Evolutionary conservation across 139 green algal genomes (phyloP).

Genomic region (Axilococcus clingmanii): DNA sequence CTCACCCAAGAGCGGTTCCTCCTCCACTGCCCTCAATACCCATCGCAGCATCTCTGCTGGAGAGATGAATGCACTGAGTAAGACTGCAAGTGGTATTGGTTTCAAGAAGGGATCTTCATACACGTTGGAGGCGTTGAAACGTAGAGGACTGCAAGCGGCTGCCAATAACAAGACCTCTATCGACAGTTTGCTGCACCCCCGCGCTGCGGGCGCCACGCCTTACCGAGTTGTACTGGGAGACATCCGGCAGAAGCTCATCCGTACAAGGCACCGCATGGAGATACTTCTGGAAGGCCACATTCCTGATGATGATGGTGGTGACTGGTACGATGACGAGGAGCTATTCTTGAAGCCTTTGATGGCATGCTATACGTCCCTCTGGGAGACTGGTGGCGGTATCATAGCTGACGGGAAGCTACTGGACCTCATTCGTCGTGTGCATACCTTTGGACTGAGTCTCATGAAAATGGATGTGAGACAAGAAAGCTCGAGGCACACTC

Average conservation of each 20-base stretch:
- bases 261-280: conserved; percentile 78
- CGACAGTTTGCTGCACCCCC: conserved; percentile 39
- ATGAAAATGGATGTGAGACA: conserved; percentile 95
- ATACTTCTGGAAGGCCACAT: conserved; percentile 50
- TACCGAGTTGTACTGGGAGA: conserved; percentile 86
- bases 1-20: conserved; percentile 2
- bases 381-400: conserved; percentile 68
- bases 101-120: conserved; percentile 13
- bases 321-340: conserved; percentile 46
- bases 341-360: conserved; percentile 66
- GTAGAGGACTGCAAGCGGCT: conserved; percentile 19
- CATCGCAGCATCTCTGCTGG: too few species aligned
- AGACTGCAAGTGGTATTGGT: too few species aligned
- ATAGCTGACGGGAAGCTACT: conserved; percentile 86
- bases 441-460: conserved; percentile 81
- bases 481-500: conserved; percentile 73
- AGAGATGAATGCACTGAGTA: too few species aligned
- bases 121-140: conserved; percentile 8
- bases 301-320: conserved; percentile 15
- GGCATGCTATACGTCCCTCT: conserved; percentile 80
- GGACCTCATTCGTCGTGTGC: conserved; percentile 80
- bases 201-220: conserved; percentile 52
- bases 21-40: background rate
- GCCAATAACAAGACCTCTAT: conserved; percentile 33
- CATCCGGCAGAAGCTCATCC: conserved; percentile 72